Evolutionary conservation across 371 early-diverging fungal genomes (phyloP), one percentile per base, ranked within the genome.

Genomic region (Thermomucor indicae-seudaticae): DNA sequence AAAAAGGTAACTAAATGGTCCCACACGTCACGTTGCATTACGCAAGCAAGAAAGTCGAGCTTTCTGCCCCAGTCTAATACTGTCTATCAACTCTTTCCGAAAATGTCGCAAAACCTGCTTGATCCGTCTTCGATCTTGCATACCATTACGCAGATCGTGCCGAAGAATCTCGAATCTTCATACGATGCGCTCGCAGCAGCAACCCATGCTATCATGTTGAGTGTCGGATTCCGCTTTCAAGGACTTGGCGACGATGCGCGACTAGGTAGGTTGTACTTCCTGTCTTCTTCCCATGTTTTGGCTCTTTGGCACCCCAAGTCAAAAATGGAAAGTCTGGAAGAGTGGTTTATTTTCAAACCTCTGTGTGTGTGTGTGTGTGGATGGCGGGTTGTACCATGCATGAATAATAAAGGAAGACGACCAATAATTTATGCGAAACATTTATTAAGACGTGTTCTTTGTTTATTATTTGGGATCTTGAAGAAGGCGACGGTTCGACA

Each of bases 231-330:
- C 44, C 51, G 72, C 32, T 75, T 83, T 43, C 65, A 75, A 19
- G 85, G 85, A 35, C 47, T 87, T 11, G 81, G 88, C 23, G 88
- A 85, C 45, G 74, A 78, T 23, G 84, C 77, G 8, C 56, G 66
- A 14, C 70, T 74, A 60, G 74, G 70, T 59, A 58, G 50, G 38
- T n/a, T n/a, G n/a, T n/a, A n/a, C n/a, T n/a, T n/a, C n/a, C n/a
- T n/a, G n/a, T n/a, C n/a, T n/a, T n/a, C n/a, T n/a, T n/a, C n/a
- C n/a, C n/a, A n/a, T n/a, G n/a, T n/a, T n/a, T n/a, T 27, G 28
- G 16, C 17, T 30, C 34, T 46, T 46, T 27, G 19, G 30, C 14
- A 22, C 6, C 20, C 27, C n/a, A n/a, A n/a, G n/a, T n/a, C n/a
- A n/a, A n/a, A n/a, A n/a, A n/a, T n/a, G n/a, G n/a, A n/a, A 11